Percentiles rank a stretch among this genome's conserved stretches.
Evolutionary conservation across 2,329 filamentous ascomycete genomes (phyloP).

Genomic region (Sclerotinia trifoliorum): DNA sequence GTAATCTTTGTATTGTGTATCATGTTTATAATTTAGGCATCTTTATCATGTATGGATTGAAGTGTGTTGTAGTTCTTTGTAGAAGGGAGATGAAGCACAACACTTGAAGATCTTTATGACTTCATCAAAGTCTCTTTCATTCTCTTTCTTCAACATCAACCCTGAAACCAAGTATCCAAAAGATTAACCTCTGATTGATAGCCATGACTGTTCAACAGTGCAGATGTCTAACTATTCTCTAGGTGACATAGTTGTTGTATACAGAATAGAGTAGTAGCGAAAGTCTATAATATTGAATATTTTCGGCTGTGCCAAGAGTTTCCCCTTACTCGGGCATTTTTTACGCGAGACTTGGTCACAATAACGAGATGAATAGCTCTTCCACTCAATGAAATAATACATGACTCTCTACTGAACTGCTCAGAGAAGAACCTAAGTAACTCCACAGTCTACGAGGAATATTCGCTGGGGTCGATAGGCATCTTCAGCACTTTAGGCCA

Average conservation of each 20-base stretch:
- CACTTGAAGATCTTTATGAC: neutral
- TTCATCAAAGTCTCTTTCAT: neutral
- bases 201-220: neutral
- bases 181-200: neutral
- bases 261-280: neutral
- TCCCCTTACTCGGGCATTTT: neutral
- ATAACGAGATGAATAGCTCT: neutral
- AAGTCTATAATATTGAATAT: neutral
- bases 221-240: neutral
- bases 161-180: neutral
- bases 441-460: no score
- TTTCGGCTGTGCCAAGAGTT: neutral
- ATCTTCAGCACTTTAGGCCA: neutral
- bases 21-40: neutral
- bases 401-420: no score
- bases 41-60: neutral
- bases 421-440: no score
- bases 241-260: accelerated
- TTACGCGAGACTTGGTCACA: no score
- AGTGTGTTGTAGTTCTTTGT: neutral
- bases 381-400: neutral
- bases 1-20: neutral
- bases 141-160: neutral
- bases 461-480: neutral
- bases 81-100: neutral